Conservation (phyloP, 352 stramenopile genomes). For the Halophytophthora polymorphica region DNA sequence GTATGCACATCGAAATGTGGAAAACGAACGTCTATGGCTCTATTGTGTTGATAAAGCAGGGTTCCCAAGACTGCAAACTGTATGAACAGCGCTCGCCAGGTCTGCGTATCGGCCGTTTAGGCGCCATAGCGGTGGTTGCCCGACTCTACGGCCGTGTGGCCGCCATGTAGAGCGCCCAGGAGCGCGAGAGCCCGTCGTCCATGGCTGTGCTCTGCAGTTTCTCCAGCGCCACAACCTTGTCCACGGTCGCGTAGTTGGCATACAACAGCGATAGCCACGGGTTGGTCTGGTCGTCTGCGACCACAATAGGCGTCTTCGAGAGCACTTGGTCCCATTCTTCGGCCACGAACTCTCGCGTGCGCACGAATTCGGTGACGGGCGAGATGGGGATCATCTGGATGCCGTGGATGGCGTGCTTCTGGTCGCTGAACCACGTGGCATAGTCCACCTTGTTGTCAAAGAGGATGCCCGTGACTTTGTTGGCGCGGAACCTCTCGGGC, state of each 20-base stretch:
- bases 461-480: constrained; percentile 54
- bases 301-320: constrained; percentile 16
- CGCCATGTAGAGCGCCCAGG: constrained; percentile 64
- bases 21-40: neutral
- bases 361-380: constrained; percentile 39
- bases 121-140: too few relatives aligned
- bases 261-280: constrained; percentile 61
- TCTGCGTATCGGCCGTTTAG: too few relatives aligned
- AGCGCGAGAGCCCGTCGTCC: constrained; percentile 60
- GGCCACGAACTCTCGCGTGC: constrained; percentile 29
- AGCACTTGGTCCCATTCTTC: constrained; percentile 35
- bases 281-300: constrained; percentile 29
- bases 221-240: constrained; percentile 27
- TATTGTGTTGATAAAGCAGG: neutral
- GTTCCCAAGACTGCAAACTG: too few relatives aligned
- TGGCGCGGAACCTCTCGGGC: constrained; percentile 17
- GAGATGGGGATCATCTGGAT: constrained; percentile 66
- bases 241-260: constrained; percentile 57
- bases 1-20: neutral
- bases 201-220: constrained; percentile 50
- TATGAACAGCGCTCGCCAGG: too few relatives aligned
- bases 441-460: constrained; percentile 64
- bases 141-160: constrained; percentile 10
- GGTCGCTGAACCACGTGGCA: constrained; percentile 49
- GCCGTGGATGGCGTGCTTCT: constrained; percentile 58